Evolutionary conservation across 1,139 yeast species (phyloP), one percentile per base, ranked within the genome.

Genomic region (Suhomyces chickasaworum): DNA sequence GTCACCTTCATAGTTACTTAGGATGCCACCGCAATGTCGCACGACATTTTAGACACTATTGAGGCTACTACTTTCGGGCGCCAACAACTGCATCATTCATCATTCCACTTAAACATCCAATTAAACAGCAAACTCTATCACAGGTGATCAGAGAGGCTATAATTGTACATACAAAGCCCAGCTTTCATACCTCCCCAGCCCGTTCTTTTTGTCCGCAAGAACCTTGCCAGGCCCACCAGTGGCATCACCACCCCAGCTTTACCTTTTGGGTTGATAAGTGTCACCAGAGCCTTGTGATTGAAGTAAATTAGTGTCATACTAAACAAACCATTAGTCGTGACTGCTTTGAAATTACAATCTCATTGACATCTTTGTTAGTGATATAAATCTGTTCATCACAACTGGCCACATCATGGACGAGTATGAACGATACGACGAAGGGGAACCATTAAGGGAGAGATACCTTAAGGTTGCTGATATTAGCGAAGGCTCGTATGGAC

Each of bases 401-500:
- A 35, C 18, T 13, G 17, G 8, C 18, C 7, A 13, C 37, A 43
- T 41, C 45, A 73, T 75, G 79, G 78, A 73, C 37, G 73, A 66
- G 49, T 80, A 79, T 64, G 71, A 73, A 45, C 59, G 59, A 30
- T 86, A 85, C 64, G 81, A 81, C 54, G 74, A 77, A 46, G 95
- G 95, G 25, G 78, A 76, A 13, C 71, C 85, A 42, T 73, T 87
- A 47, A 76, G 82, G 53, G 75, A 74, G 48, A 73, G 89, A 51
- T 91, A 90, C 70, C 70, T 73, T 49, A 84, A 85, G 59, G 77
- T 89, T 13, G 83, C 85, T 46, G 91, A 86, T 59, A 81, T 91
- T 50, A 89, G 93, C 64, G 93, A 89, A 65, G 98, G 98, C 31
- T 89, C 97, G 0, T 91, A 89, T 65, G 98, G 98, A 37, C 79